Base-by-base conservation (phyloP, 2,329 filamentous ascomycete genomes). In the Penicillium capsulatum region DNA sequence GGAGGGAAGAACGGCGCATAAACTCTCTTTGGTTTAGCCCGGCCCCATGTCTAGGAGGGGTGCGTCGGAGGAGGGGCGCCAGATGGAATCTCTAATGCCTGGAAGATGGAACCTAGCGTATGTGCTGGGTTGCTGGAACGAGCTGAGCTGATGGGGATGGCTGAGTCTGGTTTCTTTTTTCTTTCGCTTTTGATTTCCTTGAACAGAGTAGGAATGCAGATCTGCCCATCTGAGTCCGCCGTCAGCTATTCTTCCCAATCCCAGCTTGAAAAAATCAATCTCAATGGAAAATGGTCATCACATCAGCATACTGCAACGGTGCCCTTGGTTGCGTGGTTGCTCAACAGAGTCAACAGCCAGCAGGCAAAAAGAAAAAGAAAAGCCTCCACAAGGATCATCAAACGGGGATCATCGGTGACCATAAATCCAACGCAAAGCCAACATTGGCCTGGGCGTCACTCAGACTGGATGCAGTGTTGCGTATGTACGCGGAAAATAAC, bases 401-500 rank as follows among this genome's bases (percentile, higher is more conserved):
- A 41, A 41, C 31, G 38, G n/a, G 17, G 17, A 34, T 36, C 29
- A 9, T 31, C 14, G 11, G 17, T 19, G 16, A 36, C 22, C 16
- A 24, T 42, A 40, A 51, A 51, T 45, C 36, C 51, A 28, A 50
- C 17, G 16, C 31, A 16, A 28, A 14, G 13, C 30, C 22, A 38
- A 31, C 13, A 31, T 40, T 33, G 34, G 28, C 36, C 40, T 44
- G 31, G 31, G 10, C 15, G 34, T 46, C 34, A 41, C 40, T 42
- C 32, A 39, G 30, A 34, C 20, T 29, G 34, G 32, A 39, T 31
- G 36, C 17, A 26, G 41, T 40, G 42, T 39, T 38, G 36, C 42
- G 34, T 42, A 24, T 17, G 19, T 22, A 5, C 19, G 19, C 45
- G 52, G 51, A 55, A 53, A 55, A 58, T 53, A 57, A 54, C 32